These are phyloP conservation scores for Cryptococcus amylolentus DNA, from an alignment of 1,284 basidiomycete genomes.

Conservation along the genomic window DNA sequence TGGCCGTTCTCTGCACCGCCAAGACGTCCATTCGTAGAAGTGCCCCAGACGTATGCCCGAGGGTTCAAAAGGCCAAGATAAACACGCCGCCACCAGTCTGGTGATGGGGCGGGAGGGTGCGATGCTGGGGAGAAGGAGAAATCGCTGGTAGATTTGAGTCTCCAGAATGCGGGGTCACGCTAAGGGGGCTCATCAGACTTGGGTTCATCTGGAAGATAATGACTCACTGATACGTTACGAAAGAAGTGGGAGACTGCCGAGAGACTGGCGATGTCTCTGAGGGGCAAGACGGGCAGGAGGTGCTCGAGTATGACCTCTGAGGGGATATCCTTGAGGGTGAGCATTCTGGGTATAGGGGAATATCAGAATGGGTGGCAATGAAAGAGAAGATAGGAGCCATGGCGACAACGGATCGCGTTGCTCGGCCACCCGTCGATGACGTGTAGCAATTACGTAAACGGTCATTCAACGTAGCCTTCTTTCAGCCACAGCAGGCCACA, in stretches of 20 bases:
- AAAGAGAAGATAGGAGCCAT: too few relatives aligned
- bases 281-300: constrained; percentile 60
- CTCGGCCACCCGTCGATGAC: too few relatives aligned
- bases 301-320: constrained; percentile 69
- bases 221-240: constrained; percentile 28
- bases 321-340: constrained; percentile 32
- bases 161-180: constrained; percentile 77
- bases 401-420: too few relatives aligned
- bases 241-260: constrained; percentile 32
- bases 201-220: constrained; percentile 16
- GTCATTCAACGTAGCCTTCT: too few relatives aligned
- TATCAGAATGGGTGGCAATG: too few relatives aligned
- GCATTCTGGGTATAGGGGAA: not conserved
- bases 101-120: constrained; percentile 16
- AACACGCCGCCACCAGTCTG: constrained; percentile 68
- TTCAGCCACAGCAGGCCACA: too few relatives aligned
- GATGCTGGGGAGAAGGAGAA: constrained; percentile 65
- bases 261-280: constrained; percentile 61
- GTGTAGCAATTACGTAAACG: too few relatives aligned
- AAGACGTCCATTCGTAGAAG: constrained; percentile 45
- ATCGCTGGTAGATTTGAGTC: constrained; percentile 63
- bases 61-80: constrained; percentile 64
- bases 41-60: constrained; percentile 78
- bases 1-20: constrained; percentile 26
- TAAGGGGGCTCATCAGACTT: constrained; percentile 48